Conservation (phyloP, 2,329 filamentous ascomycete genomes). For the Hyphodiscus sp. region DNA sequence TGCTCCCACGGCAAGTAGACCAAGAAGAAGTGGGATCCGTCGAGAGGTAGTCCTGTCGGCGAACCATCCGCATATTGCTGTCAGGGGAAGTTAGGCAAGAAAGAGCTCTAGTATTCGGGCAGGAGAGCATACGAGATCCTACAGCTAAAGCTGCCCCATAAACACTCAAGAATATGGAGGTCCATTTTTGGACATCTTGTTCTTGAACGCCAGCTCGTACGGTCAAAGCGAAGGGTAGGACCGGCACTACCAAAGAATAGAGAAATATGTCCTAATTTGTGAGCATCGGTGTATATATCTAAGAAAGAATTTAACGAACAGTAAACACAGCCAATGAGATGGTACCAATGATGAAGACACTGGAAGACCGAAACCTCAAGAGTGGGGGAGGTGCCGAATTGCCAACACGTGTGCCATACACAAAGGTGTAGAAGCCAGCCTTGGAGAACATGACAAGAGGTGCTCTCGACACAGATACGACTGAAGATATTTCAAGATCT, state of each 20-base stretch:
- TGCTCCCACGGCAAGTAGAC: constrained; percentile 40
- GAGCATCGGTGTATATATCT: neutral
- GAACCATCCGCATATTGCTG: constrained; percentile 42
- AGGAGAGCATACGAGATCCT: constrained; percentile 31
- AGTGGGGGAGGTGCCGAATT: constrained; percentile 20
- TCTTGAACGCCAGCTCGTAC: constrained; percentile 44
- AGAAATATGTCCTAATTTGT: constrained; percentile 47
- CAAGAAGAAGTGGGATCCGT: constrained; percentile 54
- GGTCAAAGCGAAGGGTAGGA: constrained; percentile 61
- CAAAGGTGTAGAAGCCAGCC: constrained; percentile 17
- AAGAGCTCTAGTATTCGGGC: neutral
- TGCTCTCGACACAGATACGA: neutral
- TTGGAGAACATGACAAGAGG: constrained; percentile 15
- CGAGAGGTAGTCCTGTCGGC: constrained; percentile 58
- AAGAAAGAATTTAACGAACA: constrained; percentile 3
- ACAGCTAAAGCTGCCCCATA: constrained; percentile 63
- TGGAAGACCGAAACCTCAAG: constrained; percentile 23
- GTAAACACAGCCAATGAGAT: constrained; percentile 24
- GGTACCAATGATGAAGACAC: constrained; percentile 20
- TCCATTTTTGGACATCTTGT: constrained; percentile 58
- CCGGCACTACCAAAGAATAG: constrained; percentile 60
- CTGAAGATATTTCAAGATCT: neutral
- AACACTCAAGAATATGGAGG: constrained; percentile 63
- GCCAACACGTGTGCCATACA: constrained; percentile 20
- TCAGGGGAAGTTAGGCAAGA: neutral